Conservation (phyloP, 805 yeast species). For the Kuraishia molischiana region DNA sequence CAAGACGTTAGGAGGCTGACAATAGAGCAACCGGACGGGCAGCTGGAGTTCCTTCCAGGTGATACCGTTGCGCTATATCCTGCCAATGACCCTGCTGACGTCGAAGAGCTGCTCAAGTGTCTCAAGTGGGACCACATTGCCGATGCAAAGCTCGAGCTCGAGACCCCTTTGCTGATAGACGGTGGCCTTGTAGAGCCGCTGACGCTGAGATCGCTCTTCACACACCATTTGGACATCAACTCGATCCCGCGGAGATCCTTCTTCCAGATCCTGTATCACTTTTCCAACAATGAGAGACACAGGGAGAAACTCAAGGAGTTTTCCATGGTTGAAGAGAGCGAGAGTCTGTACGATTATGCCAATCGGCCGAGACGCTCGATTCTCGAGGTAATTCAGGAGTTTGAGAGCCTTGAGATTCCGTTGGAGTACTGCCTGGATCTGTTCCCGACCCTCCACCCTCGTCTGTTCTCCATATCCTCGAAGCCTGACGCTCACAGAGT, state of each 20-base stretch:
- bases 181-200: slow-evolving; percentile 54
- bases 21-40: slow-evolving; percentile 22
- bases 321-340: slow-evolving; percentile 58
- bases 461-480: slow-evolving; percentile 82
- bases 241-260: slow-evolving; percentile 81
- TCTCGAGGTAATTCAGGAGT: slow-evolving; percentile 76
- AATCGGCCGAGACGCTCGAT: slow-evolving; percentile 86
- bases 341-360: slow-evolving; percentile 85
- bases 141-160: slow-evolving; percentile 40
- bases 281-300: slow-evolving; percentile 68
- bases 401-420: slow-evolving; percentile 68
- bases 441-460: slow-evolving; percentile 69
- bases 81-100: slow-evolving; percentile 52
- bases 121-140: slow-evolving; percentile 74
- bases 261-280: slow-evolving; percentile 65
- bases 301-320: slow-evolving; percentile 69
- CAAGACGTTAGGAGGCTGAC: slow-evolving; percentile 76
- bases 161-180: slow-evolving; percentile 28
- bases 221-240: slow-evolving; percentile 73
- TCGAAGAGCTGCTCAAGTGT: slow-evolving; percentile 49
- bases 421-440: slow-evolving; percentile 65
- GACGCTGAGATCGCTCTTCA: slow-evolving; percentile 64
- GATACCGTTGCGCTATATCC: slow-evolving; percentile 78
- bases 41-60: slow-evolving; percentile 52
- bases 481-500: slow-evolving; percentile 28